These are phyloP conservation scores for Cutaneotrichosporon dermatis DNA, from an alignment of 1,284 basidiomycete species.

Conservation along the genomic window DNA sequence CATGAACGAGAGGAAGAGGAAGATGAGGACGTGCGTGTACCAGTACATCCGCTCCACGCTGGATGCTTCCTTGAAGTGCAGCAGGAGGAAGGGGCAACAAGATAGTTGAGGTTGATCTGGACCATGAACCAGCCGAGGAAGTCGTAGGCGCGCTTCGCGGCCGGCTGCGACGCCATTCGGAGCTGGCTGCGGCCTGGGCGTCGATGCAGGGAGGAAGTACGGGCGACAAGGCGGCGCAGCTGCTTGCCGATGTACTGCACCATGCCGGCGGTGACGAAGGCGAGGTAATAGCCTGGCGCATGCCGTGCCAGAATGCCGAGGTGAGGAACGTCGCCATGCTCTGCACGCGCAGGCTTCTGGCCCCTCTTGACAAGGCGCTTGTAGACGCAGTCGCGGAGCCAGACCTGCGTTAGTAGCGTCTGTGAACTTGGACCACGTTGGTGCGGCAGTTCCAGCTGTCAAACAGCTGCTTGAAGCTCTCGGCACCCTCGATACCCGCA, in stretches of 20 bases:
- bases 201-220: slow-evolving; percentile 60
- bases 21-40: slow-evolving; percentile 66
- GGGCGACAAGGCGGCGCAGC: slow-evolving; percentile 71
- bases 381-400: slow-evolving; percentile 95
- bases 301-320: slow-evolving; percentile 94
- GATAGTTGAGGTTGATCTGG: slow-evolving; percentile 71
- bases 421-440: slow-evolving; percentile 72
- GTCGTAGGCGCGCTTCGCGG: slow-evolving; percentile 72
- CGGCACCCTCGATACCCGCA: slow-evolving; percentile 72
- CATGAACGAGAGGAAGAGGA: slow-evolving; percentile 41
- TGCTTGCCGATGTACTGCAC: slow-evolving; percentile 60
- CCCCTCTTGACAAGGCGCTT: slow-evolving; percentile 88
- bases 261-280: slow-evolving; percentile 69
- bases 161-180: slow-evolving; percentile 30
- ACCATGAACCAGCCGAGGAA: slow-evolving; percentile 59
- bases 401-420: slow-evolving; percentile 58
- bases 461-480: slow-evolving; percentile 86
- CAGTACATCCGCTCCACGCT: slow-evolving; percentile 70
- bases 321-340: slow-evolving; percentile 90
- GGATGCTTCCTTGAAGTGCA: slow-evolving; percentile 62
- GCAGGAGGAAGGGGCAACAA: slow-evolving; percentile 77
- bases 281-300: slow-evolving; percentile 80
- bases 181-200: slow-evolving; percentile 32
- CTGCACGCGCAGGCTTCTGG: slow-evolving; percentile 78
- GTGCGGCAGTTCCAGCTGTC: slow-evolving; percentile 59